Conservation (phyloP, 2,329 filamentous ascomycete genomes). For the Talaromyces sp. region DNA sequence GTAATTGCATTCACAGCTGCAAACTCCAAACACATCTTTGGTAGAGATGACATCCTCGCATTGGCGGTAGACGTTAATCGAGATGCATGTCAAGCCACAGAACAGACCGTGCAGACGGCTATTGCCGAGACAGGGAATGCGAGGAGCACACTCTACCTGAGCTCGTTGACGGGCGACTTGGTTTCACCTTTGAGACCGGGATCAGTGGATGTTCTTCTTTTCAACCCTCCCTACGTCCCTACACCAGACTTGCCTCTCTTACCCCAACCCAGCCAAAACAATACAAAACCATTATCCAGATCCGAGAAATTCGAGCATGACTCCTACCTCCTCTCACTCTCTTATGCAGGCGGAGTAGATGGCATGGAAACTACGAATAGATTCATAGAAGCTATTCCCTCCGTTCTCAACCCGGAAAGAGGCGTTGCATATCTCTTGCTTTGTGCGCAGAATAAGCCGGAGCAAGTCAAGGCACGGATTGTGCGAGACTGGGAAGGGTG, state of each 20-base stretch:
- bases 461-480: slow-evolving; percentile 66
- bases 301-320: slow-evolving; percentile 68
- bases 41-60: slow-evolving; percentile 66
- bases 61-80: slow-evolving; percentile 81
- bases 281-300: slow-evolving; percentile 28
- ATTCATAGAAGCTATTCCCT: slow-evolving; percentile 68
- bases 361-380: slow-evolving; percentile 93
- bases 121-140: slow-evolving; percentile 32
- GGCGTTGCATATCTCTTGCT: slow-evolving; percentile 88
- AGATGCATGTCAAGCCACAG: slow-evolving; percentile 76
- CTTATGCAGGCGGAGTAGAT: slow-evolving; percentile 83
- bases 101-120: slow-evolving; percentile 62
- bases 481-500: slow-evolving; percentile 62
- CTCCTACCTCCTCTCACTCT: slow-evolving; percentile 76
- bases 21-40: slow-evolving; percentile 71
- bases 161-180: slow-evolving; percentile 69
- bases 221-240: slow-evolving; percentile 97
- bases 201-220: slow-evolving; percentile 78
- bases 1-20: slow-evolving; percentile 86
- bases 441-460: slow-evolving; percentile 86
- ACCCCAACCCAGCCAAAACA: slow-evolving; percentile 32
- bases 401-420: slow-evolving; percentile 58
- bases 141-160: slow-evolving; percentile 57
- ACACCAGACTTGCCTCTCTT: slow-evolving; percentile 69
- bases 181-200: slow-evolving; percentile 58